Evolutionary conservation across 331 rosid genomes (phyloP), one percentile per base, ranked within the genome.

Genomic region (Arachis monticola): DNA sequence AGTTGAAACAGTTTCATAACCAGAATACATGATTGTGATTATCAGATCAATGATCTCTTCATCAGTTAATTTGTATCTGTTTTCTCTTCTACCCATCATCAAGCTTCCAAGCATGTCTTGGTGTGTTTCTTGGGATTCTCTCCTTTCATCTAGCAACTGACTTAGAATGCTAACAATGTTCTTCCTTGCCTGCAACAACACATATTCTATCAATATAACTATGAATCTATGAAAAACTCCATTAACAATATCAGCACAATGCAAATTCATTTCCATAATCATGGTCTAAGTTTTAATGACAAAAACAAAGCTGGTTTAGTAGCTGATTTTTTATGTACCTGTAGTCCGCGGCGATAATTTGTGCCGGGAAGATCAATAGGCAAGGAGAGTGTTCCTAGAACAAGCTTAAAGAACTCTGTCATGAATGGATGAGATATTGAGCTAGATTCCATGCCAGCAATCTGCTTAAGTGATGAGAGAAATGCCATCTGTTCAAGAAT

Each of bases 1-100:
- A 0, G 99, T 95, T 17, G 99, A 95, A 69, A 95, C 97, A 68
- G 99, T 95, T 85, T 95, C 99, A 69, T 90, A 95, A 5, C 99
- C 99, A 51, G 99, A 95, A 77, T 95, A 95, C 82, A 95, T 79
- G 42, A 95, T 87, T 6, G 98, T 95, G 10, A 95, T 89, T 6
- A 95, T 77, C 9, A 87, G 89, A 89, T 95, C 99, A 45, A 95
- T 90, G 51, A 95, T 81, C 60, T 95, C 98, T 79, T 90, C 98
- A 62, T 95, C 96, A 46, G 60, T 80, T 6, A 92, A 80, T 61
- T 88, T 84, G 82, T 89, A 77, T 77, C 80, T 64, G 52, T 77
- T 88, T 27, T 87, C 96, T 14, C 83, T 81, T 60, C 64, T 81
- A 53, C 80, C 82, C 92, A 75, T 81, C 93, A 92, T 85, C 64